phyloP scores from a whole-genome alignment of 148 eudicot species.

The Polygonum aviculare region DNA sequence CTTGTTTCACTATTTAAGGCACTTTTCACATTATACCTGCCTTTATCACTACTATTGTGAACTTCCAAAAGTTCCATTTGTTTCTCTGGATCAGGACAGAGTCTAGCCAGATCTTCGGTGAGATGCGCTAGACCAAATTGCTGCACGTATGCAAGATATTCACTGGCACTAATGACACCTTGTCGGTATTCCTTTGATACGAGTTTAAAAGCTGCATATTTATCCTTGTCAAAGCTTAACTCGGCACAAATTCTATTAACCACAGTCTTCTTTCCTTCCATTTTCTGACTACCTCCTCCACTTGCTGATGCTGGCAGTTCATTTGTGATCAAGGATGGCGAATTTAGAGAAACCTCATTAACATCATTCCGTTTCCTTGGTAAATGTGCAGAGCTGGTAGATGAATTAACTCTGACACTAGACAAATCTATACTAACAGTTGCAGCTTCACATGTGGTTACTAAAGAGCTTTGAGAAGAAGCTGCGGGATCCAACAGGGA shows the following conservation, averaged over 20 bases:
- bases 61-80: slow-evolving; percentile 52
- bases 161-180: slow-evolving; percentile 52
- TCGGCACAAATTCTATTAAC: slow-evolving; percentile 58
- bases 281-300: not conserved
- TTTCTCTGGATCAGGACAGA: slow-evolving; percentile 61
- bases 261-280: slow-evolving; percentile 44
- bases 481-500: slow-evolving; percentile 24
- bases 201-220: slow-evolving; percentile 52
- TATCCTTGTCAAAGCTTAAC: slow-evolving; percentile 51
- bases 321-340: slow-evolving; percentile 33
- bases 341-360: slow-evolving; percentile 37
- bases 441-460: slow-evolving; percentile 10
- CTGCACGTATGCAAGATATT: slow-evolving; percentile 50
- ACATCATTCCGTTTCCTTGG: slow-evolving; percentile 16
- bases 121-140: slow-evolving; percentile 83
- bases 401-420: slow-evolving; percentile 4
- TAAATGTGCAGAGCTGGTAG: slow-evolving; percentile 26
- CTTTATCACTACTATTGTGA: slow-evolving; percentile 26
- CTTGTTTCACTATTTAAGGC: slow-evolving; percentile 17
- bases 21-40: slow-evolving; percentile 14
- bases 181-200: slow-evolving; percentile 66
- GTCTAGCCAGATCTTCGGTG: slow-evolving; percentile 61
- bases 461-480: slow-evolving; percentile 16
- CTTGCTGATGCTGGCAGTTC: not conserved
- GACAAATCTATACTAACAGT: not conserved